These are phyloP conservation scores for Pythium rishiriense DNA, from an alignment of 352 stramenopile species.

Conservation along the genomic window DNA sequence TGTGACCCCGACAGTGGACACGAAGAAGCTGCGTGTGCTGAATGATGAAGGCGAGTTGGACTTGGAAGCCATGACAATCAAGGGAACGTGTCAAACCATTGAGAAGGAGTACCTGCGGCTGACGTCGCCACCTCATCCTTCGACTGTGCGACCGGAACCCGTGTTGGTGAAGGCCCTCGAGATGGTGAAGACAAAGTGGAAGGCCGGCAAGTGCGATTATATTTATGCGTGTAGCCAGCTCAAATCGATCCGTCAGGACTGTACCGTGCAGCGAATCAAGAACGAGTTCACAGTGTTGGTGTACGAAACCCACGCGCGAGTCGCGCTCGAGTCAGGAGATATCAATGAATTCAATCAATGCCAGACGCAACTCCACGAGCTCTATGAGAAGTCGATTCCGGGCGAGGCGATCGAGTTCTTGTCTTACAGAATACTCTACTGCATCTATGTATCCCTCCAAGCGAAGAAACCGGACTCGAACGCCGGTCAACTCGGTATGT, in stretches of 20 bases:
- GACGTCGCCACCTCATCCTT: conserved; percentile 94
- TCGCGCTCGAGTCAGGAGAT: conserved; percentile 95
- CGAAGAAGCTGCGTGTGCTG: conserved; percentile 71
- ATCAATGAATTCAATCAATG: conserved; percentile 97
- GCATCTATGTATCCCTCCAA: conserved; percentile 88
- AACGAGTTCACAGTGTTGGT: conserved; percentile 96
- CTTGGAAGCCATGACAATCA: conserved; percentile 89
- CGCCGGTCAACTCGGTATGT: conserved; percentile 84
- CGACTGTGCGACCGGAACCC: conserved; percentile 92
- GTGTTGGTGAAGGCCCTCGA: conserved; percentile 90
- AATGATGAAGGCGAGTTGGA: conserved; percentile 81
- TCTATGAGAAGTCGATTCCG: conserved; percentile 81
- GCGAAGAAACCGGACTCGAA: conserved; percentile 86
- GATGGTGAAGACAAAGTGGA: conserved; percentile 89
- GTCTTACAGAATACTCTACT: conserved; percentile 89
- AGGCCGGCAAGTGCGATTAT: conserved; percentile 88
- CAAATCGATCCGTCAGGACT: conserved; percentile 99
- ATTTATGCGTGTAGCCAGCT: conserved; percentile 97
- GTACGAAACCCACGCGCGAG: conserved; percentile 97
- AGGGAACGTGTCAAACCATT: conserved; percentile 93
- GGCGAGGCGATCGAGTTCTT: conserved; percentile 84
- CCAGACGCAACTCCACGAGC: conserved; percentile 86
- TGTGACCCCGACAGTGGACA: conserved; percentile 69
- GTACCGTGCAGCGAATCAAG: conserved; percentile 97
- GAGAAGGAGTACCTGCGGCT: conserved; percentile 99